Evolutionary conservation across 2,329 filamentous ascomycete genomes (phyloP).

Genomic region (Aureobasidium pullulans): DNA sequence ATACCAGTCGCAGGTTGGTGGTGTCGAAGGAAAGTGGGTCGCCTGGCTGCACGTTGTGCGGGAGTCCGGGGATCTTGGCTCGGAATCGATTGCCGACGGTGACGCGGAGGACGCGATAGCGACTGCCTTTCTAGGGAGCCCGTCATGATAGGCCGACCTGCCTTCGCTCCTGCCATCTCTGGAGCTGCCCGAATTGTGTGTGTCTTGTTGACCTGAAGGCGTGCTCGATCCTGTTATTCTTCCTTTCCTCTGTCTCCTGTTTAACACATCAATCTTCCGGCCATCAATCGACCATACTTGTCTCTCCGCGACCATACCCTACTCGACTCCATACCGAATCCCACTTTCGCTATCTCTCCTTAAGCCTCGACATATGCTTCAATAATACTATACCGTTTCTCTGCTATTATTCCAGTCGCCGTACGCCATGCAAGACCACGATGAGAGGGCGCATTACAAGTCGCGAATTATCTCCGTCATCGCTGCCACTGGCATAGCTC

Average conservation of each 20-base stretch:
- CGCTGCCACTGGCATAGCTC: slow-evolving; percentile 73
- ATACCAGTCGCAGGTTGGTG: neutral
- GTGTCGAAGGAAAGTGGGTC: neutral
- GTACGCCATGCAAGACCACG: slow-evolving; percentile 33
- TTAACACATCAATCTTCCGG: neutral
- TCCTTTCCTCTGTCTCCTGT: neutral
- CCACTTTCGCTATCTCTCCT: neutral
- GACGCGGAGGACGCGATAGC: slow-evolving; percentile 1
- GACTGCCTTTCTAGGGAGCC: neutral
- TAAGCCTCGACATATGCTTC: neutral
- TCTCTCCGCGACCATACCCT: neutral
- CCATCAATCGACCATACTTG: neutral
- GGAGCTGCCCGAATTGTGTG: neutral
- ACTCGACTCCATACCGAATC: neutral
- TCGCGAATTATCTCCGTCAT: slow-evolving; percentile 74
- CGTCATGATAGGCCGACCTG: neutral
- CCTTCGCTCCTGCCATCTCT: neutral
- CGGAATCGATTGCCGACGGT: neutral
- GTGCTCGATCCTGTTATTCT: neutral
- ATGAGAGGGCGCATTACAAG: slow-evolving; percentile 44
- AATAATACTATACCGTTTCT: neutral
- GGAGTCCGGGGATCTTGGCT: neutral
- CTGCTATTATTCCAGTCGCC: neutral
- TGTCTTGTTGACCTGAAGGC: neutral
- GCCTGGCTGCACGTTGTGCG: neutral